A percentile compares a stretch with the other conserved stretches of the same genome.
Evolutionary conservation across 345 rosid genomes (phyloP).

Genomic region (Linum lewisii): DNA sequence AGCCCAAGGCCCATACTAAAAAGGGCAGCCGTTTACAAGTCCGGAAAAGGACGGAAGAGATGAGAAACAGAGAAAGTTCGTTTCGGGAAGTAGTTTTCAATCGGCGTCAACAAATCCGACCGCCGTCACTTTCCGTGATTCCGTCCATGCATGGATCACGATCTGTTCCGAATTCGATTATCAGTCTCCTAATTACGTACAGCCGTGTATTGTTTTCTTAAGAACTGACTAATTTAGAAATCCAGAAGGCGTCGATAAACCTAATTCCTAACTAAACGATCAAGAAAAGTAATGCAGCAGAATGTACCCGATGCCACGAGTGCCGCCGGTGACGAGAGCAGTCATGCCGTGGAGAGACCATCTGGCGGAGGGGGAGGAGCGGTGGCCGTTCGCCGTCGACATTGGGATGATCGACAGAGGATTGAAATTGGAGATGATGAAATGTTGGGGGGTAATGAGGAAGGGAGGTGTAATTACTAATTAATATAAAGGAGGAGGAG

Average conservation of each 20-base stretch:
- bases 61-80: neutral
- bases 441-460: neutral
- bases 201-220: too few relatives aligned
- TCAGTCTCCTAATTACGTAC: too few relatives aligned
- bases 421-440: neutral
- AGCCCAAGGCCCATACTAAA: neutral
- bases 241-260: too few relatives aligned
- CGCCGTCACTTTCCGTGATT: too few relatives aligned
- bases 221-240: too few relatives aligned
- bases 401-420: neutral
- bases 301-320: conserved; percentile 76
- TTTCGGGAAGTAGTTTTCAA: too few relatives aligned
- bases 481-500: too few relatives aligned
- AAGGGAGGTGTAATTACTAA: neutral
- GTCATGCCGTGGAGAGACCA: conserved; percentile 68
- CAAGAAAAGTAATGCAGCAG: neutral
- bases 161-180: too few relatives aligned
- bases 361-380: conserved; percentile 16
- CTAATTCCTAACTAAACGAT: neutral
- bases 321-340: conserved; percentile 82
- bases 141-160: too few relatives aligned
- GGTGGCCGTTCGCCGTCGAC: neutral
- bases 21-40: neutral
- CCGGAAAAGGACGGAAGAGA: neutral
- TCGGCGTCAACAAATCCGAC: too few relatives aligned